Base-by-base conservation (phyloP, 2,329 filamentous ascomycete species). In the Exophiala aquamarina region DNA sequence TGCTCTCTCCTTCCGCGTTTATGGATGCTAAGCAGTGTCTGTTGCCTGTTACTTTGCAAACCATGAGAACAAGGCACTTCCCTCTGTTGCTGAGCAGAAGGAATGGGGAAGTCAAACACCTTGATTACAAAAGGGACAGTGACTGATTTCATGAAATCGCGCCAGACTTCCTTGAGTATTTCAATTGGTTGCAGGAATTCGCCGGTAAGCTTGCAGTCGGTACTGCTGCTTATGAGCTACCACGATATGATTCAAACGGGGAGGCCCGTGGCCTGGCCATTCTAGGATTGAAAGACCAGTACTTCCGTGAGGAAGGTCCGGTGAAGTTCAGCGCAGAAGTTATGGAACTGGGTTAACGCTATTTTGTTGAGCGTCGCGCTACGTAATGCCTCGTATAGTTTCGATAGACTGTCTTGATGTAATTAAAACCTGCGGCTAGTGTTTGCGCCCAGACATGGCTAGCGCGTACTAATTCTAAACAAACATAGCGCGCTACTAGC, bases 11-110 rank as follows among this genome's bases (percentile, higher is more conserved):
- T 87, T 86, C 57, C 81, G 79, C 0, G 68, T 86, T 0, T 87
- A 86, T 49, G 83, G 87, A 52, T 86, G 84, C 55, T 84, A 87
- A 60, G 82, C 82, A 0, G 77, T 83, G 53, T 76, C 74, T 0
- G 67, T 84, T 0, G 76, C 82, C 3, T 55, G 64, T 8, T 60
- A 60, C 31, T 65, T 63, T 19, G 60, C 62, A 1, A 52, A 58
- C 13, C 54, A 57, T 17, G 55, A 52, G 10, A 31, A 13, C 28
- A 49, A 32, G 4, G 3, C 18, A 28, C 49, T 65, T 9, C 61
- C 62, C 10, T 52, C 42, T 3, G 35, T 50, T 2, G 31, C 39
- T 17, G 56, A 63, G 46, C 63, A 65, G 47, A 51, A 63, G 40
- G 28, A 54, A 13, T 66, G 63, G 63, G n/a, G 62, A 66, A 35